Percentiles rank a stretch among this genome's conserved stretches.
Evolutionary conservation across 106 monocot species (phyloP).

Genomic region (Xerophyta viscosa): DNA sequence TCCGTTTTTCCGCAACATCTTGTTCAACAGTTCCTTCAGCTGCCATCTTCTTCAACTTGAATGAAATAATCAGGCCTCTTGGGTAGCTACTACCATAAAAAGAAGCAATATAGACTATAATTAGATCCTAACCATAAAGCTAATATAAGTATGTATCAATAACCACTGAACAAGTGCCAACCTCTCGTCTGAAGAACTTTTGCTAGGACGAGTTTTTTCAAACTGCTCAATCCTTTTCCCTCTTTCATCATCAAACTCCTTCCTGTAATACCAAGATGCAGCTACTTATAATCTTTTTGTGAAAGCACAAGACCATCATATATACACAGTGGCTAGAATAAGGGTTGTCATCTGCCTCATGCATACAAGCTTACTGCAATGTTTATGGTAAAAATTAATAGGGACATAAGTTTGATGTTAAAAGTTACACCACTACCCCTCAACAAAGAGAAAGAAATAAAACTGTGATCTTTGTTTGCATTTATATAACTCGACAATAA

Average conservation of each 20-base stretch:
- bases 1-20: constrained; percentile 6
- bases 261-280: too few species aligned
- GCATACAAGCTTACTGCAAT: too few species aligned
- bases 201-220: constrained; percentile 18
- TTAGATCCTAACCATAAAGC: neutral
- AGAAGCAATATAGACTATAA: neutral
- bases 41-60: constrained; percentile 45
- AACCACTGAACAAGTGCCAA: neutral
- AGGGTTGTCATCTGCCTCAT: too few species aligned
- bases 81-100: constrained; percentile 42
- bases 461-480: too few species aligned
- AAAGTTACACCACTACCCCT: too few species aligned
- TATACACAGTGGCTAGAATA: too few species aligned
- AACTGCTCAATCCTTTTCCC: constrained; percentile 18
- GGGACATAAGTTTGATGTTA: too few species aligned
- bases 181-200: constrained; percentile 25
- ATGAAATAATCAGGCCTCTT: constrained; percentile 71
- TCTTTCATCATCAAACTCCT: constrained; percentile 57
- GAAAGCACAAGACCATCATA: neutral
- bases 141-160: neutral
- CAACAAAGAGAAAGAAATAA: too few species aligned
- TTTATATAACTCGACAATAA: too few species aligned
- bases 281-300: too few species aligned
- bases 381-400: too few species aligned
- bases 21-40: constrained; percentile 12